These are phyloP conservation scores for Conticribra weissflogii DNA, from an alignment of 108 stramenopile species.

Conservation along the genomic window DNA sequence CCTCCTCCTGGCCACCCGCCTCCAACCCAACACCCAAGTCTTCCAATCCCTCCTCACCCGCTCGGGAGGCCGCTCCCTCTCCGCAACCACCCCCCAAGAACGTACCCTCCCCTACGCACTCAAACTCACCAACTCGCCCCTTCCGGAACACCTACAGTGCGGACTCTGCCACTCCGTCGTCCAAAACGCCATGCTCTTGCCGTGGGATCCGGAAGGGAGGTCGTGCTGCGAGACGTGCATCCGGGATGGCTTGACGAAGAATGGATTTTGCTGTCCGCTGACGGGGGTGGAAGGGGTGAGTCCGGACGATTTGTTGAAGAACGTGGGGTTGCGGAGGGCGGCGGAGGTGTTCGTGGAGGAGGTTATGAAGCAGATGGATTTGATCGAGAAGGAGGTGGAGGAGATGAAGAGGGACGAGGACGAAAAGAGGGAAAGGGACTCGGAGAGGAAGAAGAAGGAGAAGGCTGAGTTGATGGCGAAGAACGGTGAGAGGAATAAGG, in stretches of 20 bases:
- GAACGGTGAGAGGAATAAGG: too few species aligned
- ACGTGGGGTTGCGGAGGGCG: slow-evolving; percentile 81
- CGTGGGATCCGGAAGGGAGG: slow-evolving; percentile 84
- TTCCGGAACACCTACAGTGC: slow-evolving; percentile 85
- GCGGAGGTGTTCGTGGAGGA: slow-evolving; percentile 71
- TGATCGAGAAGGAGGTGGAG: slow-evolving; percentile 77
- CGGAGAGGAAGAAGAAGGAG: slow-evolving; percentile 27
- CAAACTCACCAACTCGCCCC: slow-evolving; percentile 71
- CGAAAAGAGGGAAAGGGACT: slow-evolving; percentile 10
- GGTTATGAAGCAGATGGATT: slow-evolving; percentile 83
- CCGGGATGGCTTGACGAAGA: slow-evolving; percentile 76
- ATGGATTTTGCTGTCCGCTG: slow-evolving; percentile 82
- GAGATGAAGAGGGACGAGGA: slow-evolving; percentile 58
- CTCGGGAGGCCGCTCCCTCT: slow-evolving; percentile 78
- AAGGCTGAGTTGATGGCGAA: slow-evolving; percentile 12
- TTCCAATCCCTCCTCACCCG: slow-evolving; percentile 78
- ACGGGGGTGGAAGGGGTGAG: slow-evolving; percentile 84
- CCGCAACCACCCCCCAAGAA: slow-evolving; percentile 41
- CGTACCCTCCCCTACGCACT: slow-evolving; percentile 81
- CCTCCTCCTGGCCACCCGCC: slow-evolving; percentile 29
- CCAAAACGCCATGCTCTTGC: slow-evolving; percentile 80
- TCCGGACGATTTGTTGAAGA: slow-evolving; percentile 83
- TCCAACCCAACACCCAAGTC: slow-evolving; percentile 72
- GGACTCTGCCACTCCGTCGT: slow-evolving; percentile 74
- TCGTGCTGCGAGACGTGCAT: slow-evolving; percentile 83